phyloP scores from a whole-genome alignment of 306 rosid genomes.

The Canavalia ensiformis region DNA sequence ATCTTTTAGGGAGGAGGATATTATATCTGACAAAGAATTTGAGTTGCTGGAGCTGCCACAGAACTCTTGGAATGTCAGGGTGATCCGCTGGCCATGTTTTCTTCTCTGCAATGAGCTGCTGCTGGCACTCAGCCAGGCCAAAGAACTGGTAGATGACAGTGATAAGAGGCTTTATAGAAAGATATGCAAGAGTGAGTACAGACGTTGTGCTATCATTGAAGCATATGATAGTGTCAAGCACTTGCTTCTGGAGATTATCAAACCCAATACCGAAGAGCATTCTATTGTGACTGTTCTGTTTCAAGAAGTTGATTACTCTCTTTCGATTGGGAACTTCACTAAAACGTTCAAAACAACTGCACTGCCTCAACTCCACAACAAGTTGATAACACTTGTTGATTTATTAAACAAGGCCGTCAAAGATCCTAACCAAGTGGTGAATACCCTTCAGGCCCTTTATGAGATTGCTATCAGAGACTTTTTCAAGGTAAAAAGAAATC shows the following conservation, averaged over 20 bases:
- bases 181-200: slow-evolving; percentile 90
- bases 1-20: slow-evolving; percentile 96
- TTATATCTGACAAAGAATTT: slow-evolving; percentile 83
- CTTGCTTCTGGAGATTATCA: slow-evolving; percentile 74
- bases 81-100: slow-evolving; percentile 95
- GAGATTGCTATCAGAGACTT: slow-evolving; percentile 85
- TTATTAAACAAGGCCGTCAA: slow-evolving; percentile 70
- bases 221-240: slow-evolving; percentile 83
- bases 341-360: slow-evolving; percentile 79
- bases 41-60: slow-evolving; percentile 91
- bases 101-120: slow-evolving; percentile 95
- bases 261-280: slow-evolving; percentile 78
- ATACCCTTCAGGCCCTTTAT: slow-evolving; percentile 89
- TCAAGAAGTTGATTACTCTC: slow-evolving; percentile 89
- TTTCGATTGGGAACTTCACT: slow-evolving; percentile 81
- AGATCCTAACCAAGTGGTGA: slow-evolving; percentile 73
- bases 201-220: slow-evolving; percentile 92
- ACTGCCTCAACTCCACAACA: slow-evolving; percentile 78
- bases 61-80: slow-evolving; percentile 92
- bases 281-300: slow-evolving; percentile 83
- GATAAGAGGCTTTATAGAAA: slow-evolving; percentile 84
- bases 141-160: slow-evolving; percentile 79
- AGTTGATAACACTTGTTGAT: slow-evolving; percentile 82
- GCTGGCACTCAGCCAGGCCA: slow-evolving; percentile 96
- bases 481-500: slow-evolving; percentile 76